Conservation (phyloP, 2,329 filamentous ascomycete species). For the Phyllosticta ampelicida region DNA sequence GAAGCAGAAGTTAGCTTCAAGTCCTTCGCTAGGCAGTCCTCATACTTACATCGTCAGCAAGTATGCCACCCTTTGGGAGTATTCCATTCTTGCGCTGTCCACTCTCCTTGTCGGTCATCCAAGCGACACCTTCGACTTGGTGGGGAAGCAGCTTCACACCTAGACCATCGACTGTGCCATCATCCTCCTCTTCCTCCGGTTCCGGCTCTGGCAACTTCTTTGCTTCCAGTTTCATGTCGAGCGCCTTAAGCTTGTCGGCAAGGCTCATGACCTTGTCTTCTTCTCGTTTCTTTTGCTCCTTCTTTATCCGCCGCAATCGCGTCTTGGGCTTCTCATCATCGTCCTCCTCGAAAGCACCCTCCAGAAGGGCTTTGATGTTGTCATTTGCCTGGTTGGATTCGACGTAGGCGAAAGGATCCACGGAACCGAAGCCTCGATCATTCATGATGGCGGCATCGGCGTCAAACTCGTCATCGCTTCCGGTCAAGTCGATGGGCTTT, state of each 20-base stretch:
- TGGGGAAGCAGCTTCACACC: constrained; percentile 84
- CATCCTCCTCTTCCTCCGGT: constrained; percentile 38
- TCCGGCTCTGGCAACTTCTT: constrained; percentile 40
- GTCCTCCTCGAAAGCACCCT: constrained; percentile 69
- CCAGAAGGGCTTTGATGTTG: constrained; percentile 71
- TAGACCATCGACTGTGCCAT: constrained; percentile 65
- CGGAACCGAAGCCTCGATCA: constrained; percentile 39
- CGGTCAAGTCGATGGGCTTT: constrained; percentile 39
- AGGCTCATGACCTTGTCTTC: constrained; percentile 27
- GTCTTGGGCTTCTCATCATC: constrained; percentile 44
- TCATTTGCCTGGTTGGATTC: constrained; percentile 62
- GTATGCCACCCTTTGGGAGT: constrained; percentile 82
- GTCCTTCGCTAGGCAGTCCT: background rate
- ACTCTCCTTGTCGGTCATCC: constrained; percentile 90
- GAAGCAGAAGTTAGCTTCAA: constrained; percentile 8
- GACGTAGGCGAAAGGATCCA: constrained; percentile 51
- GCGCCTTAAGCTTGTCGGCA: constrained; percentile 33
- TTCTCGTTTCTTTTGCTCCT: constrained; percentile 19
- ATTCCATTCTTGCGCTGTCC: constrained; percentile 68
- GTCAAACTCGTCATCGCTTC: constrained; percentile 35
- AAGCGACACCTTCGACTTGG: constrained; percentile 84
- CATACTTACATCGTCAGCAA: constrained; percentile 63
- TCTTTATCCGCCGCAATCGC: constrained; percentile 35
- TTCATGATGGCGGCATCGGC: constrained; percentile 37
- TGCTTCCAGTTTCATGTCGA: constrained; percentile 34